Base-by-base conservation (phyloP, 2,329 filamentous ascomycete genomes). In the Alternaria tenuissima region DNA sequence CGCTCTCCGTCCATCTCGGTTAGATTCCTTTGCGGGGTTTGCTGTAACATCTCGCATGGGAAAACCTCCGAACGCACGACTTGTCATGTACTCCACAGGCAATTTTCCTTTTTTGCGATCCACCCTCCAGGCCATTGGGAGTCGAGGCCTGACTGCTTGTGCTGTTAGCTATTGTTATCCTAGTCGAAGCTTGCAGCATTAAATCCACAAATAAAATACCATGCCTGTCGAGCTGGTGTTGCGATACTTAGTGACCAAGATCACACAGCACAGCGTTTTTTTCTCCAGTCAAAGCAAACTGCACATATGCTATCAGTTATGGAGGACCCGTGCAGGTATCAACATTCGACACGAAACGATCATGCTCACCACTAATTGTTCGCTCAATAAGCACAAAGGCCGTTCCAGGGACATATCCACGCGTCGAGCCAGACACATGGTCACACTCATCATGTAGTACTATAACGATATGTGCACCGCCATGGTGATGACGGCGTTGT, bases 1-100 rank as follows among this genome's bases (percentile, higher is more conserved):
- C 49, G 55, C 26, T 20, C 11, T 46, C 39, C 55, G 55, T 20
- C 51, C 55, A n/a, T 39, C 22, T 52, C 39, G 48, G 28, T 36
- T 44, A 52, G 30, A 49, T 41, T 51, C 32, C 12, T 24, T 18
- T n/a, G 49, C 49, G 49, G 36, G 49, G 26, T 32, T 41, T 41
- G 48, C 22, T 39, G 22, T 18, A 38, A 9, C 7, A 38, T 16
- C 12, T n/a, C 5, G 26, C 49, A n/a, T 22, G 20, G 30, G 46
- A 38, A 26, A 36, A 24, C 22, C 22, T 24, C 46, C 46, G 32
- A 49, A 38, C 34, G 16, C 1, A n/a, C 18, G 12, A 7, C 5
- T 28, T 9, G 14, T n/a, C 26, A 52, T 41, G 16, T 42, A 42
- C 49, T 39, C 36, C 49, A 34, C 26, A 38, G 9, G 24, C 32